Evolutionary conservation across 805 yeast species (phyloP).

Genomic region (Debaryomyces prosopidis): DNA sequence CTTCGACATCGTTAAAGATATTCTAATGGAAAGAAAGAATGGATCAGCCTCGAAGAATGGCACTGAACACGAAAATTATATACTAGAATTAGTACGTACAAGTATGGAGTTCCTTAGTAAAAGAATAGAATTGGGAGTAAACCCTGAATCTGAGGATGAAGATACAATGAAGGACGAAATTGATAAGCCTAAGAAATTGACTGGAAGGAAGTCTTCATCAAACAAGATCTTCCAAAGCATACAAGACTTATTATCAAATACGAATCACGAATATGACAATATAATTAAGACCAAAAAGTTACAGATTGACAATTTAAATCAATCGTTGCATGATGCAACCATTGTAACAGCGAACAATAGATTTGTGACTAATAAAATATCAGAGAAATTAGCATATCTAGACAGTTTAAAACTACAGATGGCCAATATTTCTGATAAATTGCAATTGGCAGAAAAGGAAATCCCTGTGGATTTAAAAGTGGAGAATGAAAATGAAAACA

Average conservation of each 20-base stretch:
- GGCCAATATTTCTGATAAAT: slow-evolving; percentile 39
- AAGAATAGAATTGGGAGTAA: slow-evolving; percentile 16
- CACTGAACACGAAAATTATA: slow-evolving; percentile 21
- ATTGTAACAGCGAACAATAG: slow-evolving; percentile 44
- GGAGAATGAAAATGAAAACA: slow-evolving; percentile 63
- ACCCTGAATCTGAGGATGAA: slow-evolving; percentile 9
- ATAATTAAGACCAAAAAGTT: slow-evolving; percentile 35
- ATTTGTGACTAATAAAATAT: slow-evolving; percentile 34
- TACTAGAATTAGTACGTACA: slow-evolving; percentile 35
- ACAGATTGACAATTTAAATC: slow-evolving; percentile 36
- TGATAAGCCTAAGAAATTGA: neutral
- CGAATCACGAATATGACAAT: slow-evolving; percentile 40
- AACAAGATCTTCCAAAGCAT: slow-evolving; percentile 38
- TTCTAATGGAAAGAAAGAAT: slow-evolving; percentile 10
- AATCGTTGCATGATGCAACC: slow-evolving; percentile 39
- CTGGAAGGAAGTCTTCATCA: slow-evolving; percentile 16
- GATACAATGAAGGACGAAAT: slow-evolving; percentile 6
- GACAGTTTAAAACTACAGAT: slow-evolving; percentile 55
- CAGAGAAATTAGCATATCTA: slow-evolving; percentile 34
- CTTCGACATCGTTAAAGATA: slow-evolving; percentile 66
- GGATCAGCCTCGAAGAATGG: slow-evolving; percentile 5
- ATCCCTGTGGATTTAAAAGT: slow-evolving; percentile 32
- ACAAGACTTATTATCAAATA: slow-evolving; percentile 36
- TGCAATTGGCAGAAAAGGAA: slow-evolving; percentile 27
- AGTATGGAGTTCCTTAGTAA: slow-evolving; percentile 34